Percentiles rank a stretch among this genome's conserved stretches.
Evolutionary conservation across 2,329 filamentous ascomycete genomes (phyloP).

Genomic region (Exophiala sideris): DNA sequence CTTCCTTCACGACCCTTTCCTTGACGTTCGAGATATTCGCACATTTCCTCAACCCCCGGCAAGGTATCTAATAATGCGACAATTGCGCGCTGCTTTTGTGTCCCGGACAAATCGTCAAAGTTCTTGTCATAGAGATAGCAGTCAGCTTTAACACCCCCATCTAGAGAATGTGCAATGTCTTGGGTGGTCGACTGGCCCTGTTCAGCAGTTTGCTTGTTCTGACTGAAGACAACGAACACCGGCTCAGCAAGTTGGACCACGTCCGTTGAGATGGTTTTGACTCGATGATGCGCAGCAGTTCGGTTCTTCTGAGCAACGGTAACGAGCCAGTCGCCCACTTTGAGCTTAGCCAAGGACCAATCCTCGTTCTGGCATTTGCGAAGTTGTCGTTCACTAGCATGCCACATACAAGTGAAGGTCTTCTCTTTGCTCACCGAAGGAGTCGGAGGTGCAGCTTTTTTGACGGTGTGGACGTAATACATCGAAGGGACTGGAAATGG

Average conservation of each 20-base stretch:
- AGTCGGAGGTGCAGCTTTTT: neutral
- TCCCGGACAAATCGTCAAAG: constrained; percentile 38
- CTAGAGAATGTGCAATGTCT: neutral
- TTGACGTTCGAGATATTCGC: constrained; percentile 41
- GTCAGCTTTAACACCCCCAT: constrained; percentile 6
- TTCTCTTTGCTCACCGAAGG: neutral
- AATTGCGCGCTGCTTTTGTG: constrained; percentile 34
- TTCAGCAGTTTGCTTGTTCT: neutral
- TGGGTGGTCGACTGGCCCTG: neutral
- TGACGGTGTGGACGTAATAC: neutral
- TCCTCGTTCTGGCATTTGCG: neutral
- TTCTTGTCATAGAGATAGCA: constrained; percentile 36
- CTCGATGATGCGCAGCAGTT: constrained; percentile 9
- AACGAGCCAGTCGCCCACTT: constrained; percentile 22
- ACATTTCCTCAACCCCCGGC: constrained; percentile 41
- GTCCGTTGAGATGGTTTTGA: constrained; percentile 12
- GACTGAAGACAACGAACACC: neutral
- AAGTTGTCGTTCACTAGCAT: neutral
- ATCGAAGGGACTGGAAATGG: neutral
- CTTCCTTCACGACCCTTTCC: constrained; percentile 36
- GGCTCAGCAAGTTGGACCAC: constrained; percentile 10
- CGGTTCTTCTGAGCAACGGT: neutral
- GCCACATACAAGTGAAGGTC: constrained; percentile 1
- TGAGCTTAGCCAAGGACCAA: neutral
- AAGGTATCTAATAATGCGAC: constrained; percentile 38